These are phyloP conservation scores for Nitzschia putrida DNA, from an alignment of 108 stramenopile species.

Conservation along the genomic window DNA sequence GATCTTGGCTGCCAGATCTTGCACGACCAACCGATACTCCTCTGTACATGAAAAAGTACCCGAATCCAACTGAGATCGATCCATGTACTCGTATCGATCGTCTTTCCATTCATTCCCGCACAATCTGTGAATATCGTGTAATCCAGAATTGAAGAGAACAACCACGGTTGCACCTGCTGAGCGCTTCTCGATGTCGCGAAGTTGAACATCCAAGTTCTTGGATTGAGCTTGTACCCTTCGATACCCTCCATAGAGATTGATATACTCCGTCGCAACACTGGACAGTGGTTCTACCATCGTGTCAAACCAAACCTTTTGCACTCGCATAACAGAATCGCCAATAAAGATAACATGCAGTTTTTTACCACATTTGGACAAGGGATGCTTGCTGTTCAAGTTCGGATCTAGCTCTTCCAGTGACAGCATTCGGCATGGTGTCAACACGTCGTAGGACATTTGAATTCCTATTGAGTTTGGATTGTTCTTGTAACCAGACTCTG, in stretches of 20 bases:
- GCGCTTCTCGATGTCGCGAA: conserved; percentile 12
- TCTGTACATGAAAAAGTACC: conserved; percentile 46
- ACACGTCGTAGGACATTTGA: conserved; percentile 38
- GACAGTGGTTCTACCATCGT: conserved; percentile 5
- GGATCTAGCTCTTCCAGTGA: too few species aligned
- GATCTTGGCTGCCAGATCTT: conserved; percentile 35
- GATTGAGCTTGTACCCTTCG: conserved; percentile 18
- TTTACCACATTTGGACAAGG: conserved; percentile 14
- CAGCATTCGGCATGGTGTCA: background rate
- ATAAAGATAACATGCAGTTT: conserved; percentile 68
- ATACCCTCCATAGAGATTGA: conserved; percentile 27
- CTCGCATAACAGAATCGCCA: conserved; percentile 71
- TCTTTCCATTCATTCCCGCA: conserved; percentile 52
- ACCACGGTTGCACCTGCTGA: conserved; percentile 32
- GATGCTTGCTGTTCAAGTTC: background rate
- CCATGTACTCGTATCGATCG: conserved; percentile 34
- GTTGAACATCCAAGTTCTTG: conserved; percentile 6
- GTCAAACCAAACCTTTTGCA: conserved; percentile 49
- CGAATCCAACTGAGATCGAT: conserved; percentile 6
- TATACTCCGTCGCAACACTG: conserved; percentile 12
- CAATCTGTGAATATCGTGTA: conserved; percentile 74
- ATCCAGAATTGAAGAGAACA: conserved; percentile 71
- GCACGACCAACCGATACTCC: conserved; percentile 43
- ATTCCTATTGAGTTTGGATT: conserved; percentile 66
- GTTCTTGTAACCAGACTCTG: conserved; percentile 49